Evolutionary conservation across 345 rosid species (phyloP), one percentile per base, ranked within the genome.

Genomic region (Gossypium bickii): DNA sequence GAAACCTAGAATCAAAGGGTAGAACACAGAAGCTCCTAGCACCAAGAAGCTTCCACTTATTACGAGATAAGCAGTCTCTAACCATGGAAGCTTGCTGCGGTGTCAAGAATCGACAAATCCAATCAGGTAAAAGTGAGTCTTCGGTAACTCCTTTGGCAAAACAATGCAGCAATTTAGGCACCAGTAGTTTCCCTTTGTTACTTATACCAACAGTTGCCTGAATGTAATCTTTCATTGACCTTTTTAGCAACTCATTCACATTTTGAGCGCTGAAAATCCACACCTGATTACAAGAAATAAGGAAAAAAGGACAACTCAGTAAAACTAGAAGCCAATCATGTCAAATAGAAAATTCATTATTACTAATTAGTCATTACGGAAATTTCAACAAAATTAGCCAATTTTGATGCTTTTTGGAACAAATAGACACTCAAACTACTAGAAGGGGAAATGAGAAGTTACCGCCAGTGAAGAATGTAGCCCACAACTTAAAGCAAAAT

Each of bases 401-500:
- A 49, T 16, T 25, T 15, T 1, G 2, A 69, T 25, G 72, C 72
- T 16, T 49, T 49, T 27, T 16, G 12, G 29, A 27, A 22, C 29
- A 16, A 51, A 49, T 56, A 49, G 41, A 34, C 13, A 55, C 63
- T 18, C 18, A 13, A 70, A 71, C 18, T 7, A 71, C 8, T 34
- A 20, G 6, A 20, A 45, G 44, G 27, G 20, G 34, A 11, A 77
- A 67, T 38, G 51, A 55, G 47, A 55, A 80, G 83, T 85, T 84
- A 89, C 94, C 55, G 94, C 94, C 58, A 90, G 90, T 49, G 91
- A 89, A 75, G 92, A 89, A 73, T 89, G 80, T 78, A 83, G 79
- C 74, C 92, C 92, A 57, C 84, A 86, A 59, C 92, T 88, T 59
- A 89, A 80, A 25, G 88, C 88, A 25, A 89, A 89, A 25, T 85